Evolutionary conservation across 768 basidiomycete genomes (phyloP).

Genomic region (Strobilomyces dryophilus): DNA sequence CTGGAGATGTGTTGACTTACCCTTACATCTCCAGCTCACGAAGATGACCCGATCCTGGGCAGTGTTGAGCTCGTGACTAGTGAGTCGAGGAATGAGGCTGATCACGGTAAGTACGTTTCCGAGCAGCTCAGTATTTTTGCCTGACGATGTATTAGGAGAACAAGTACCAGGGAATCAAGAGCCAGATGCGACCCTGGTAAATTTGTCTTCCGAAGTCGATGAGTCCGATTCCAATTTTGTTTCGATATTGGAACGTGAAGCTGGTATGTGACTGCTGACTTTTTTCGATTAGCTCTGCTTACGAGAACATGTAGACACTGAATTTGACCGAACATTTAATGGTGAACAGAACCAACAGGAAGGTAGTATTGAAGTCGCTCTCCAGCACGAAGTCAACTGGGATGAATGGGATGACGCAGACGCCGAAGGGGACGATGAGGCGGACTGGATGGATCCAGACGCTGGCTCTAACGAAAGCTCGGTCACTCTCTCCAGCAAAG

Average conservation of each 20-base stretch:
- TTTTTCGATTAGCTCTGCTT: background rate
- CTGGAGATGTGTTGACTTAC: background rate
- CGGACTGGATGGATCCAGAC: constrained; percentile 45
- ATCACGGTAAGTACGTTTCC: constrained; percentile 10
- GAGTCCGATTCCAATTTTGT: constrained; percentile 29
- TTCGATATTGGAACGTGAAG: constrained; percentile 26
- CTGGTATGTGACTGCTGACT: constrained; percentile 20
- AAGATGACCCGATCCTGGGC: background rate
- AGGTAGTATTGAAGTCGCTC: constrained; percentile 14
- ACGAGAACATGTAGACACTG: constrained; percentile 20
- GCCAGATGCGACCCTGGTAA: constrained; percentile 4
- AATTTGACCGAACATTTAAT: constrained; percentile 24
- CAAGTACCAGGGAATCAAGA: constrained; percentile 12
- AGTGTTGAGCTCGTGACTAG: background rate
- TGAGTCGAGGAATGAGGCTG: constrained; percentile 4
- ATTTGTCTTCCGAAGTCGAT: constrained; percentile 15
- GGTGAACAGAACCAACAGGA: constrained; percentile 14
- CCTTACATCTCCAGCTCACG: constrained; percentile 4
- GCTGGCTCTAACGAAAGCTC: constrained; percentile 50
- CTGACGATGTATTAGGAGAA: constrained; percentile 8
- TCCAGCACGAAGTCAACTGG: constrained; percentile 20
- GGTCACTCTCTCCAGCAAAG: constrained; percentile 50
- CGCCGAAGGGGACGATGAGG: constrained; percentile 44
- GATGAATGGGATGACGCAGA: constrained; percentile 33
- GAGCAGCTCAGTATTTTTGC: background rate